A percentile compares a stretch with the other conserved stretches of the same genome.
These are phyloP conservation scores for Fraxinus nigra DNA, from an alignment of 305 asterid genomes.

Conservation along the genomic window DNA sequence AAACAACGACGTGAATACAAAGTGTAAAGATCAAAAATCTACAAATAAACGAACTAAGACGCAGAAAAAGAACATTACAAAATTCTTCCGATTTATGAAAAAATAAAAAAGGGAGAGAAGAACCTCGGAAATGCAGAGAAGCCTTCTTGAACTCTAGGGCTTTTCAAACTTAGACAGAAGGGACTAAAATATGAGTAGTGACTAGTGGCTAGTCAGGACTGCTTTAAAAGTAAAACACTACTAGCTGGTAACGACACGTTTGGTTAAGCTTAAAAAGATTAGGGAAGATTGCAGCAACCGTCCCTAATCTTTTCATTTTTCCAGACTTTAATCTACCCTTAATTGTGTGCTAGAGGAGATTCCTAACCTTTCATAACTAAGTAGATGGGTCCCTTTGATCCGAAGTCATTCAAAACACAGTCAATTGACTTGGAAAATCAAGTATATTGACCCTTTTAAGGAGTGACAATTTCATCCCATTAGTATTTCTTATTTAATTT, in stretches of 20 bases:
- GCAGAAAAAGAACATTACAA: neutral
- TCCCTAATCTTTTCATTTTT: too few relatives aligned
- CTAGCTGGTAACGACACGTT: neutral
- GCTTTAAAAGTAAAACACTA: neutral
- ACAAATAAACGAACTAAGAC: neutral
- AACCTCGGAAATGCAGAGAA: neutral
- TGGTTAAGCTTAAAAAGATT: neutral
- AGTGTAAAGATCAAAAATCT: neutral
- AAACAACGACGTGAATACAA: neutral
- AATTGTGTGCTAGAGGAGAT: too few relatives aligned
- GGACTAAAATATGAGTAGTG: neutral
- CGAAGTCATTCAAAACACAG: too few relatives aligned
- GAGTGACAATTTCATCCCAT: too few relatives aligned
- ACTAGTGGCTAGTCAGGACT: neutral
- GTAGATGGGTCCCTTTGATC: too few relatives aligned
- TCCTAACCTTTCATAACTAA: too few relatives aligned
- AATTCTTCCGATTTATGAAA: neutral
- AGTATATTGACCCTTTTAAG: too few relatives aligned
- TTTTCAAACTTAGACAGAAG: neutral
- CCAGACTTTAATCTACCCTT: too few relatives aligned
- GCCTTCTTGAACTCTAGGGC: conserved; percentile 1
- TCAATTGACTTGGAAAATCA: too few relatives aligned
- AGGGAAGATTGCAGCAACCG: too few relatives aligned
- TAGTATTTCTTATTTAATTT: too few relatives aligned
- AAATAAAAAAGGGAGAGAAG: neutral